A percentile compares a stretch with the other conserved stretches of the same genome.
phyloP scores from a whole-genome alignment of 208 protist species.

The Giardia duodenalis region DNA sequence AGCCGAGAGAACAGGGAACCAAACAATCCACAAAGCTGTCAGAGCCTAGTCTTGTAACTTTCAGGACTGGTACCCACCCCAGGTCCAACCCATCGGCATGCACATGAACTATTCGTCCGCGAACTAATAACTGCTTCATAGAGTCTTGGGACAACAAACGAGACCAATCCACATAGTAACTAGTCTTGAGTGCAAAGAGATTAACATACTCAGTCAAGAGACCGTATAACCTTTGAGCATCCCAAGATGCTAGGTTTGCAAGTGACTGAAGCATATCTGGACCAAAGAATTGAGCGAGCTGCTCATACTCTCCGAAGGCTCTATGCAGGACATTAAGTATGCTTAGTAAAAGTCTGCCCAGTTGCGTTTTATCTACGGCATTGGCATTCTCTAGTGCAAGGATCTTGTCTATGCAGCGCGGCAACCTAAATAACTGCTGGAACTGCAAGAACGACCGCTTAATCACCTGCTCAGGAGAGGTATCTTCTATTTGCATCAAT shows the following conservation, averaged over 20 bases:
- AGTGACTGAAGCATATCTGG: too few relatives aligned
- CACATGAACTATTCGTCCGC: background rate
- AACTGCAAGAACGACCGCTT: constrained; percentile 36
- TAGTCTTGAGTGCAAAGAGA: too few relatives aligned
- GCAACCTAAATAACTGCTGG: constrained; percentile 21
- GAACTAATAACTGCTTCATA: too few relatives aligned
- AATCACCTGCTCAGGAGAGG: constrained; percentile 28
- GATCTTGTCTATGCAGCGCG: background rate
- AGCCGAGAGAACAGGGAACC: background rate
- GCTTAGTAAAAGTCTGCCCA: too few relatives aligned
- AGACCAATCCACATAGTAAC: too few relatives aligned
- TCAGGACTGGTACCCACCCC: background rate
- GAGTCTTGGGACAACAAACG: too few relatives aligned
- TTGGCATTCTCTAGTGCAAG: background rate
- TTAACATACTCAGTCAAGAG: too few relatives aligned
- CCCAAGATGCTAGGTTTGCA: too few relatives aligned
- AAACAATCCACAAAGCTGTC: background rate
- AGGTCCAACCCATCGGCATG: background rate
- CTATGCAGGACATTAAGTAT: too few relatives aligned
- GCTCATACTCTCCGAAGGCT: too few relatives aligned
- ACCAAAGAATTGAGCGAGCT: too few relatives aligned
- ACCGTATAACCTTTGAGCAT: too few relatives aligned
- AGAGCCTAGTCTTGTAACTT: background rate
- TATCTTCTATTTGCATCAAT: constrained; percentile 36
- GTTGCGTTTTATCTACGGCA: background rate